These are phyloP conservation scores for Fusarium armeniacum DNA, from an alignment of 2,329 filamentous ascomycete genomes.

Conservation along the genomic window DNA sequence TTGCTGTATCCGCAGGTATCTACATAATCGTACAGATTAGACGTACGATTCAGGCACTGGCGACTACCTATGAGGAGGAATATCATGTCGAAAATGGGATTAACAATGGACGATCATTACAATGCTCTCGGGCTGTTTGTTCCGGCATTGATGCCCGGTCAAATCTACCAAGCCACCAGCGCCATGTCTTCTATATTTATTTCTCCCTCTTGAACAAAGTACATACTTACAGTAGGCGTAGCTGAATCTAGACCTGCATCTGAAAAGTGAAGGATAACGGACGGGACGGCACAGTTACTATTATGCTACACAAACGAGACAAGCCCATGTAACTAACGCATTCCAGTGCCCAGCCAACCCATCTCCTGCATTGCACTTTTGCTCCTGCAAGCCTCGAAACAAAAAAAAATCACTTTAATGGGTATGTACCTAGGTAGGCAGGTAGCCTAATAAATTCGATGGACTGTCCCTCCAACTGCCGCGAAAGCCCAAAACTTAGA, in stretches of 20 bases:
- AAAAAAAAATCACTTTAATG: not conserved
- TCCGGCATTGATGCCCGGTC: constrained; percentile 16
- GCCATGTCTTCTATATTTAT: constrained; percentile 13
- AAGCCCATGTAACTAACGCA: constrained; percentile 1
- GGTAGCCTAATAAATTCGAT: not conserved
- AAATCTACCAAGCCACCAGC: constrained; percentile 26
- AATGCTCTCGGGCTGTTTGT: constrained; percentile 15
- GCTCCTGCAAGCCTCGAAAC: constrained; percentile 9
- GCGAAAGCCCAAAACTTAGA: constrained; percentile 16
- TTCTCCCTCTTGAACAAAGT: not conserved
- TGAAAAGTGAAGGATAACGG: constrained; percentile 40
- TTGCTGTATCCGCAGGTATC: not conserved
- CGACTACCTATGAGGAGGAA: not conserved
- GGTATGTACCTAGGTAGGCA: not conserved
- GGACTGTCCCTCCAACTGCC: constrained; percentile 21
- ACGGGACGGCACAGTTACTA: constrained; percentile 26
- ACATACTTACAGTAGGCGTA: not conserved
- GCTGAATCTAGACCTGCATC: constrained; percentile 25
- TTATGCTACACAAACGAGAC: constrained; percentile 4
- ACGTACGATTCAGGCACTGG: not conserved
- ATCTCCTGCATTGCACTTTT: constrained; percentile 21
- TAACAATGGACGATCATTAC: not conserved
- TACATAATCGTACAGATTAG: not conserved
- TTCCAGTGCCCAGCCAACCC: constrained; percentile 5
- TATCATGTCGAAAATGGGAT: not conserved